These are phyloP conservation scores for Gastrodia elata DNA, from an alignment of 106 monocot genomes.

Conservation along the genomic window DNA sequence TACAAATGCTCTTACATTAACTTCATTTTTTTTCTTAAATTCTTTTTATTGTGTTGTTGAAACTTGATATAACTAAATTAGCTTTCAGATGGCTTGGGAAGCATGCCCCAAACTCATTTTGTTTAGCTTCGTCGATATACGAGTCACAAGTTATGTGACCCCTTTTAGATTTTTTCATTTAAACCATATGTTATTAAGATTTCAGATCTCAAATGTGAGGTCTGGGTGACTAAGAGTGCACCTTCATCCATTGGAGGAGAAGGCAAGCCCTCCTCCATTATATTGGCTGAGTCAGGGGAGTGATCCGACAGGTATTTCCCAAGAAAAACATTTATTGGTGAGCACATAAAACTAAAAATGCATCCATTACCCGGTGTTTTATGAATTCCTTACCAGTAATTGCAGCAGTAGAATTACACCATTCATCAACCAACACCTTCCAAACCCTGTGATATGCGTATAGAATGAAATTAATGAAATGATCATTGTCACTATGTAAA, in stretches of 20 bases:
- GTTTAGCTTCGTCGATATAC: no score
- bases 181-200: no score
- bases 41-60: no score
- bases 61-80: no score
- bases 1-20: no score
- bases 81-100: no score
- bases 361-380: background rate
- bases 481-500: background rate
- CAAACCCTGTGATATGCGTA: constrained; percentile 46
- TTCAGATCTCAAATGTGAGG: no score
- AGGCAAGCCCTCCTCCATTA: constrained; percentile 59
- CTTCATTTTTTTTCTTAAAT: no score
- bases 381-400: constrained; percentile 6
- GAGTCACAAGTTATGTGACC: no score
- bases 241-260: constrained; percentile 87
- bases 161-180: no score
- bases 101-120: no score
- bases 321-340: background rate
- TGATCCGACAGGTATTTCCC: constrained; percentile 23
- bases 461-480: background rate
- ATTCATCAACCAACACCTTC: constrained; percentile 74
- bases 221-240: constrained; percentile 50
- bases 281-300: constrained; percentile 45
- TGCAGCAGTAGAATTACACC: constrained; percentile 35
- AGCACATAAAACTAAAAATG: background rate